Percentiles rank a stretch among this genome's conserved stretches.
Conservation (phyloP, 805 yeast genomes). For the Barnettozyma californica region DNA sequence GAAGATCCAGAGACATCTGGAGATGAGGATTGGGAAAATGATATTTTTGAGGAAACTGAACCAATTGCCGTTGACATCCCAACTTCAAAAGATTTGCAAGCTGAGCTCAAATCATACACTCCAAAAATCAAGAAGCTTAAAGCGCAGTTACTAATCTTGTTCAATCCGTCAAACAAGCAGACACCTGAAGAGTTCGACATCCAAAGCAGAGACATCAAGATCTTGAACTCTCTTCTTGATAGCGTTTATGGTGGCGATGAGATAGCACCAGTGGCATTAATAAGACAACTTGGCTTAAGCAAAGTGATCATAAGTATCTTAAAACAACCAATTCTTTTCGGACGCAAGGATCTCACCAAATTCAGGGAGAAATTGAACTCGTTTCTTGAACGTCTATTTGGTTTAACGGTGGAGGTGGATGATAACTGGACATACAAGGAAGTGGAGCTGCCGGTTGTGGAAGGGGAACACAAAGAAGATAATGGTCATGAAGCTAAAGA, state of each 20-base stretch:
- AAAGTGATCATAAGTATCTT: constrained; percentile 30
- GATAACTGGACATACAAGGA: constrained; percentile 24
- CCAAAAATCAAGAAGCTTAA: constrained; percentile 26
- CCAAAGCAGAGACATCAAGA: constrained; percentile 11
- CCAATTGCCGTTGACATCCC: constrained; percentile 18
- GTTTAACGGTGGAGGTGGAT: constrained; percentile 25
- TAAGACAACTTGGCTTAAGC: constrained; percentile 28
- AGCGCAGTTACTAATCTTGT: constrained; percentile 22
- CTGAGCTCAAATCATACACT: constrained; percentile 15
- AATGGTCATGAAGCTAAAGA: constrained; percentile 5
- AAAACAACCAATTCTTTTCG: constrained; percentile 30
- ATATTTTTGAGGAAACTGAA: constrained; percentile 14
- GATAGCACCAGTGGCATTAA: constrained; percentile 25
- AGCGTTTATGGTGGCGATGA: constrained; percentile 18
- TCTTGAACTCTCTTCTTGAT: constrained; percentile 21
- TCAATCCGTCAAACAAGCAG: constrained; percentile 6
- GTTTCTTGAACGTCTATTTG: constrained; percentile 24
- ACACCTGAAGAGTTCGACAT: constrained; percentile 10
- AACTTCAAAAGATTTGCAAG: constrained; percentile 11
- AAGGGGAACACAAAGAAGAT: background rate
- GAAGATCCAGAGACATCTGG: constrained; percentile 22
- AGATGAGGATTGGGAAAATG: constrained; percentile 25
- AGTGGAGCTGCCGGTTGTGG: constrained; percentile 18
- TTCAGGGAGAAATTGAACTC: constrained; percentile 13
- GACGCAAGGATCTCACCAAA: constrained; percentile 11